Evolutionary conservation across 768 basidiomycete species (phyloP).

Genomic region (Cytidiella melzeri): DNA sequence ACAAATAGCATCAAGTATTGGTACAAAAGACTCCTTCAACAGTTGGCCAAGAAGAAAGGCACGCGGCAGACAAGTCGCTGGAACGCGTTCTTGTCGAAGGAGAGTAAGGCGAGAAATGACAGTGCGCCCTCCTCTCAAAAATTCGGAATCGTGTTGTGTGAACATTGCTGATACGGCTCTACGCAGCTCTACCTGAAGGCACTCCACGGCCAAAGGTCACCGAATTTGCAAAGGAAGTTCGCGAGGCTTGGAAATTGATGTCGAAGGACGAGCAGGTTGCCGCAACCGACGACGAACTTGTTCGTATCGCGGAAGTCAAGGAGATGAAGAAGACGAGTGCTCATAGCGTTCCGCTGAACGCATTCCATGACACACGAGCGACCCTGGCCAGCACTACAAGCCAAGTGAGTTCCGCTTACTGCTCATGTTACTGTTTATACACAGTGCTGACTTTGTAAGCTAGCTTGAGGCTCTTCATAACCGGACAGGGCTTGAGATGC

Average conservation of each 20-base stretch:
- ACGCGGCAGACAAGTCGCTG: neutral
- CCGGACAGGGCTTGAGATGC: neutral
- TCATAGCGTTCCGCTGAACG: neutral
- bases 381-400: neutral
- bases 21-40: neutral
- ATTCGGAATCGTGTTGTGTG: neutral
- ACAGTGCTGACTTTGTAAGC: neutral
- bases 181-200: neutral
- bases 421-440: neutral
- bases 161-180: neutral
- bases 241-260: neutral
- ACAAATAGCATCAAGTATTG: neutral
- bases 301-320: neutral
- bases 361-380: neutral
- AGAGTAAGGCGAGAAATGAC: neutral
- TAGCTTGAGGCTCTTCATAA: neutral
- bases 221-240: neutral
- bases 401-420: neutral
- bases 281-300: neutral
- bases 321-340: neutral
- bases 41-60: neutral
- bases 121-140: neutral
- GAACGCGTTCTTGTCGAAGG: neutral
- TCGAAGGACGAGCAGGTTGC: neutral
- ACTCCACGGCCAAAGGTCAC: neutral